Percentiles rank a stretch among this genome's conserved stretches.
Conservation (phyloP, 106 monocot genomes). For the Dioscorea alata region DNA sequence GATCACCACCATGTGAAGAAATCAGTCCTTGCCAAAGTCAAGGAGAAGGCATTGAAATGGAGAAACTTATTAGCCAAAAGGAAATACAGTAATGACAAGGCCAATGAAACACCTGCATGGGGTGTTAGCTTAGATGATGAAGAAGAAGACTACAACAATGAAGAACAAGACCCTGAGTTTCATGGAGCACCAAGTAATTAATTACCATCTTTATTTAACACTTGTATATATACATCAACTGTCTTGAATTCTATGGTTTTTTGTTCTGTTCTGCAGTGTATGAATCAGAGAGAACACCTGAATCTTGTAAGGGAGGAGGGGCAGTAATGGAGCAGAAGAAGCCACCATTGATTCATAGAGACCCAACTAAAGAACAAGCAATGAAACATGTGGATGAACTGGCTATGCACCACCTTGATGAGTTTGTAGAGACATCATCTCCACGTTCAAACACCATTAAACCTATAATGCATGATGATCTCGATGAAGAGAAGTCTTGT, state of each 20-base stretch:
- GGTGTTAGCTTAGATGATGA: conserved; percentile 22
- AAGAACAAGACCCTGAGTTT: conserved; percentile 14
- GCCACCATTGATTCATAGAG: not conserved
- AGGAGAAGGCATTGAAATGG: conserved; percentile 27
- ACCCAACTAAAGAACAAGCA: conserved; percentile 12
- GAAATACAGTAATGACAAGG: not conserved
- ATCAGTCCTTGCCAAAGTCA: conserved; percentile 26
- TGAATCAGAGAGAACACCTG: conserved; percentile 34
- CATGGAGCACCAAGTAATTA: conserved; percentile 42
- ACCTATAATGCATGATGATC: not conserved
- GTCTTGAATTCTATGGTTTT: not conserved
- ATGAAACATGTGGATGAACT: conserved; percentile 13
- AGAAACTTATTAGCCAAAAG: conserved; percentile 18
- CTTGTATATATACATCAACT: not conserved
- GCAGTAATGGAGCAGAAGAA: not conserved
- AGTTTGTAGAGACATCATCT: conserved; percentile 9
- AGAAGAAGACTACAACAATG: not conserved
- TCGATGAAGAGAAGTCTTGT: not conserved
- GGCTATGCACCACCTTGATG: conserved; percentile 11
- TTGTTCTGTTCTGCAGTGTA: conserved; percentile 23
- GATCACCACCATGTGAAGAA: conserved; percentile 24
- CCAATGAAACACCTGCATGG: conserved; percentile 7
- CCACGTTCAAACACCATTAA: not conserved
- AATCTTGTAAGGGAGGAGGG: not conserved
- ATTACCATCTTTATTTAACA: not conserved